These are phyloP conservation scores for Tetrapisispora arboricola DNA, from an alignment of 805 yeast species.

Conservation along the genomic window DNA sequence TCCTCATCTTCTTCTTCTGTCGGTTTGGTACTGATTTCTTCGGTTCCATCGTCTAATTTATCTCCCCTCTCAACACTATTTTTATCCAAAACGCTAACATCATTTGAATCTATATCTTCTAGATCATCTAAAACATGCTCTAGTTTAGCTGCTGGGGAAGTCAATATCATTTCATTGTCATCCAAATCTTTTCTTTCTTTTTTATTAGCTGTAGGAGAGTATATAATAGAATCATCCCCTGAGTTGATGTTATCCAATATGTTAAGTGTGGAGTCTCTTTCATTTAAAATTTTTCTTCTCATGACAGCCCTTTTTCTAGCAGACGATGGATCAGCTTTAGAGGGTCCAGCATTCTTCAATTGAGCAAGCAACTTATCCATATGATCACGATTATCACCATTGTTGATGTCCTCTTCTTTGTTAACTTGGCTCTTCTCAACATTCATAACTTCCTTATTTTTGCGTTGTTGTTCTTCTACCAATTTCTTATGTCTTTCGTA, in stretches of 20 bases:
- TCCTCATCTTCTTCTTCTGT: slow-evolving; percentile 22
- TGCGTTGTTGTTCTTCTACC: slow-evolving; percentile 28
- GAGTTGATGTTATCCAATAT: slow-evolving; percentile 14
- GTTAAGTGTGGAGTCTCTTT: slow-evolving; percentile 12
- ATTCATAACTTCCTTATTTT: slow-evolving; percentile 8
- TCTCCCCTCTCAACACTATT: background rate
- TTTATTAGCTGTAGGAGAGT: slow-evolving; percentile 15
- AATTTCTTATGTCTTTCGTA: slow-evolving; percentile 66
- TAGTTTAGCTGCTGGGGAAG: slow-evolving; percentile 5
- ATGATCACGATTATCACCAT: slow-evolving; percentile 34
- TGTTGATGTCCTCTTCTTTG: slow-evolving; percentile 7
- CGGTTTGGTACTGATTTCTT: background rate
- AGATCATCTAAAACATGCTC: background rate
- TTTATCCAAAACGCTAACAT: background rate
- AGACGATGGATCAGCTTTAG: slow-evolving; percentile 63
- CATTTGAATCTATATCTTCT: background rate
- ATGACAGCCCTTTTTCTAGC: slow-evolving; percentile 76
- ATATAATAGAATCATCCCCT: slow-evolving; percentile 22
- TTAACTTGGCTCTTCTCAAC: slow-evolving; percentile 6
- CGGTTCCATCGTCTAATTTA: background rate
- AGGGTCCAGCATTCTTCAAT: slow-evolving; percentile 75
- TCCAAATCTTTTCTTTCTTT: background rate
- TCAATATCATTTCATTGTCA: slow-evolving; percentile 1
- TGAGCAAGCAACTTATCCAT: slow-evolving; percentile 85
- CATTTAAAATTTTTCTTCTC: slow-evolving; percentile 43